Base-by-base conservation (phyloP, 202 grass and related monocot genomes). In the Schoenoplectus triqueter region DNA sequence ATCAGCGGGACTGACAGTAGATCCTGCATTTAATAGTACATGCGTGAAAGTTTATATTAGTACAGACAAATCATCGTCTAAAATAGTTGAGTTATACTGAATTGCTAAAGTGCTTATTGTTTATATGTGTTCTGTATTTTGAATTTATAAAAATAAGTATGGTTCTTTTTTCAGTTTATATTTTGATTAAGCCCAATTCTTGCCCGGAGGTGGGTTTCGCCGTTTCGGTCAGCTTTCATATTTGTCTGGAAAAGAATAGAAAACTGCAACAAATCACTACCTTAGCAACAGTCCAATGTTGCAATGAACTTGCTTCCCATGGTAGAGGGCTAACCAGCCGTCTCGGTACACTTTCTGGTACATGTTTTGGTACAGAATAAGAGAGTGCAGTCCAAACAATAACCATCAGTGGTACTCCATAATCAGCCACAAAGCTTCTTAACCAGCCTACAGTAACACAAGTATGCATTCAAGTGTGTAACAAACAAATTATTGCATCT, bases 371-470 rank as follows among this genome's bases (percentile, higher is more conserved):
- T 1, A 97, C 69, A 13, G 86, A 64, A 85, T 94, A 97, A 80
- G 94, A 97, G 55, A 97, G 64, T 84, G 79, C 75, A 48, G 94
- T 92, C 92, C 94, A 92, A 20, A 97, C 4, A 79, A 97, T 56
- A 72, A 94, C 90, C 87, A 97, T 88, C 64, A 97, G n/a, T 63
- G 90, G 87, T 76, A 97, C 92, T 10, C 94, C 94, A 83, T 97
- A 97, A 52, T 97, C 95, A 60, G 95, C 92, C 61, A 97, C 86
- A 49, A 94, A 87, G 85, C 88, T 88, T 87, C 92, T 94, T 84
- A 91, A 69, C 92, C 95, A 94, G 20, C 92, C 92, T 97, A 85
- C 61, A 89, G 59, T 82, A 68, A 86, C 47, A 40, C 10, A 73
- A 10, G 1, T 17, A 77, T 61, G 68, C 78, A 77, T 68, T 47